Evolutionary conservation across 2,329 filamentous ascomycete species (phyloP).

Genomic region (Alternaria sp.): DNA sequence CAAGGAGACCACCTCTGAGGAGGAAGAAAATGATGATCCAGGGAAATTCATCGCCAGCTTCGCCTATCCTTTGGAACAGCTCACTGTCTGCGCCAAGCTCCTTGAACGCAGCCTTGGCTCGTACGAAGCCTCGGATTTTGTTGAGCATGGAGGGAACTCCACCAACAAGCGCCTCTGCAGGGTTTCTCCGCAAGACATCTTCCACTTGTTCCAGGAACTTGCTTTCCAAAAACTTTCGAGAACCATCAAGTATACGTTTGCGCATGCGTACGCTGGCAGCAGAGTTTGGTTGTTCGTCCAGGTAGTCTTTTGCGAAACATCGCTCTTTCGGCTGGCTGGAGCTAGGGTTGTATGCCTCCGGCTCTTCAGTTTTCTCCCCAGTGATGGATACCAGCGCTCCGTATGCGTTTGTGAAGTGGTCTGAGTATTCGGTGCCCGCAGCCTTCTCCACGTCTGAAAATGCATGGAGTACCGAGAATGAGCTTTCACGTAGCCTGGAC

Average conservation of each 20-base stretch:
- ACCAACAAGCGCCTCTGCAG: slow-evolving; percentile 86
- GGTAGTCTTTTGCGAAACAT: slow-evolving; percentile 77
- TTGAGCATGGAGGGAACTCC: slow-evolving; percentile 87
- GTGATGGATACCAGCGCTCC: slow-evolving; percentile 80
- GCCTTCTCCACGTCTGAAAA: slow-evolving; percentile 77
- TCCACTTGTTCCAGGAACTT: slow-evolving; percentile 83
- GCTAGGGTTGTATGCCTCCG: slow-evolving; percentile 64
- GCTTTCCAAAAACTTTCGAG: slow-evolving; percentile 80
- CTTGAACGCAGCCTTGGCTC: slow-evolving; percentile 79
- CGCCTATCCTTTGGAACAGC: slow-evolving; percentile 76
- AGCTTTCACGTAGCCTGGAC: slow-evolving; percentile 69
- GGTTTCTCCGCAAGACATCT: slow-evolving; percentile 78
- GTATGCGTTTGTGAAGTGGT: slow-evolving; percentile 83
- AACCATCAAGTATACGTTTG: slow-evolving; percentile 81
- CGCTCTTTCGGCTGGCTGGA: slow-evolving; percentile 75
- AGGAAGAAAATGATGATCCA: slow-evolving; percentile 97
- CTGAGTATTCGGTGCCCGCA: slow-evolving; percentile 74
- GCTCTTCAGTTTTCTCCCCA: slow-evolving; percentile 65
- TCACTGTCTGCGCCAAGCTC: slow-evolving; percentile 83
- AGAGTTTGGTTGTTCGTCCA: slow-evolving; percentile 76
- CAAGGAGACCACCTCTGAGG: slow-evolving; percentile 81
- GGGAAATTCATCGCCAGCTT: slow-evolving; percentile 74
- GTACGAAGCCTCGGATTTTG: slow-evolving; percentile 92
- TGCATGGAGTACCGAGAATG: slow-evolving; percentile 77
- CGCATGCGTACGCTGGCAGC: slow-evolving; percentile 71